A percentile compares a stretch with the other conserved stretches of the same genome.
These are phyloP conservation scores for Vigna angularis DNA, from an alignment of 306 rosid genomes.

Conservation along the genomic window DNA sequence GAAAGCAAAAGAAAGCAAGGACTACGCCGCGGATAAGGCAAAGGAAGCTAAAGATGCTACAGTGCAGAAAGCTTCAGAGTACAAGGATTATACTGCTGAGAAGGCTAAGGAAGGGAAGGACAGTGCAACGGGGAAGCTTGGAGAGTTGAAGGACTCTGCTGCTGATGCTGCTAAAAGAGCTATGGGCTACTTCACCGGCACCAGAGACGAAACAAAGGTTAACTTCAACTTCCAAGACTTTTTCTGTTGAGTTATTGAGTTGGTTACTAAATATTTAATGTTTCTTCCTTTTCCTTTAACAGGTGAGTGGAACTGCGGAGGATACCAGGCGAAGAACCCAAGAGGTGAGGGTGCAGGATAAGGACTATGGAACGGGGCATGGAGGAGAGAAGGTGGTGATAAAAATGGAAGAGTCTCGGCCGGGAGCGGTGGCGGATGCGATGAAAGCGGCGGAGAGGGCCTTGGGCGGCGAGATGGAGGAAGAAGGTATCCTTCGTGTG, in stretches of 20 bases:
- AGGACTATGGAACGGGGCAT: conserved; percentile 36
- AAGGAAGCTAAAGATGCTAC: conserved; percentile 39
- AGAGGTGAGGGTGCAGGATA: conserved; percentile 52
- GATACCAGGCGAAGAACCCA: conserved; percentile 59
- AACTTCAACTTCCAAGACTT: neutral
- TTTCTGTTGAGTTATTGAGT: too few species aligned
- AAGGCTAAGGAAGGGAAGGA: conserved; percentile 60
- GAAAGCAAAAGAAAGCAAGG: neutral
- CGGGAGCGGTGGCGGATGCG: conserved; percentile 58
- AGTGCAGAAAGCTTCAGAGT: conserved; percentile 32
- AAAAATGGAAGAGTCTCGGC: conserved; percentile 53
- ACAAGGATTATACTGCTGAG: conserved; percentile 11
- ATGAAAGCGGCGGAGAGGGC: conserved; percentile 52
- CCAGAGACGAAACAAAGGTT: conserved; percentile 61
- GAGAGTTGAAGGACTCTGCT: conserved; percentile 66
- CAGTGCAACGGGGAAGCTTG: conserved; percentile 58
- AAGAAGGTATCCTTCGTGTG: conserved; percentile 50
- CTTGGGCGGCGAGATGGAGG: conserved; percentile 55
- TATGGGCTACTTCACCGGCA: conserved; percentile 56
- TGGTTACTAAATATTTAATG: neutral
- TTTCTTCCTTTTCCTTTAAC: conserved; percentile 57
- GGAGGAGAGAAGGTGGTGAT: conserved; percentile 45
- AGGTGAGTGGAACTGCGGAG: conserved; percentile 54
- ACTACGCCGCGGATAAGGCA: conserved; percentile 25
- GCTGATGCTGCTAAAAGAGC: conserved; percentile 69